Evolutionary conservation across 129 eudicot species (phyloP).

Genomic region (Tanacetum coccineum): DNA sequence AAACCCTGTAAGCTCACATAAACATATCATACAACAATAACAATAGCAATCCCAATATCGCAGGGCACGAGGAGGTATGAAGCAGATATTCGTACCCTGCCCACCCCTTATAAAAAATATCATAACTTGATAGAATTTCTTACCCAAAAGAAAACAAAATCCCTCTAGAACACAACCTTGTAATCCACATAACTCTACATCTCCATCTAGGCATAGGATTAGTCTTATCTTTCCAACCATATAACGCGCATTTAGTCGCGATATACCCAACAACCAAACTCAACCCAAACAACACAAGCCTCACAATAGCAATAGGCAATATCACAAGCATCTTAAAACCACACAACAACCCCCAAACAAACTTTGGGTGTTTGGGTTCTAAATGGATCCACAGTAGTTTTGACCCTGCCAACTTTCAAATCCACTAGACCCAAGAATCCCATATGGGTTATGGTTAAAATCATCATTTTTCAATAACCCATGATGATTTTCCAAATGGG

Average conservation of each 20-base stretch:
- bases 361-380: slow-evolving; percentile 52
- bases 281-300: slow-evolving; percentile 66
- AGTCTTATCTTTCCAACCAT: slow-evolving; percentile 76
- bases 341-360: slow-evolving; percentile 80
- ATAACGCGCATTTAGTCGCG: slow-evolving; percentile 60
- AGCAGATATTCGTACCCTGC: too few species aligned
- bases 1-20: too few species aligned
- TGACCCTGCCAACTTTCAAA: slow-evolving; percentile 43
- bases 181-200: slow-evolving; percentile 80
- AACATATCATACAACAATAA: not conserved
- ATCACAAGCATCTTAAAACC: slow-evolving; percentile 65
- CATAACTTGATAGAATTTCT: not conserved
- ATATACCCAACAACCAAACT: slow-evolving; percentile 58
- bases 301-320: slow-evolving; percentile 54
- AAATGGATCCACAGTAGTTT: slow-evolving; percentile 77
- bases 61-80: too few species aligned
- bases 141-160: slow-evolving; percentile 95
- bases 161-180: slow-evolving; percentile 59
- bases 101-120: too few species aligned
- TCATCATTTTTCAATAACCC: not conserved
- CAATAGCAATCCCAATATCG: not conserved
- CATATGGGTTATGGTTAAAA: slow-evolving; percentile 39
- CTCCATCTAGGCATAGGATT: slow-evolving; percentile 94
- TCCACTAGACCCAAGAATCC: slow-evolving; percentile 55
- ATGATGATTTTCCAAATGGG: slow-evolving; percentile 9